Evolutionary conservation across 768 basidiomycete species (phyloP), one percentile per base, ranked within the genome.

Genomic region (Phaeotremella skinneri): DNA sequence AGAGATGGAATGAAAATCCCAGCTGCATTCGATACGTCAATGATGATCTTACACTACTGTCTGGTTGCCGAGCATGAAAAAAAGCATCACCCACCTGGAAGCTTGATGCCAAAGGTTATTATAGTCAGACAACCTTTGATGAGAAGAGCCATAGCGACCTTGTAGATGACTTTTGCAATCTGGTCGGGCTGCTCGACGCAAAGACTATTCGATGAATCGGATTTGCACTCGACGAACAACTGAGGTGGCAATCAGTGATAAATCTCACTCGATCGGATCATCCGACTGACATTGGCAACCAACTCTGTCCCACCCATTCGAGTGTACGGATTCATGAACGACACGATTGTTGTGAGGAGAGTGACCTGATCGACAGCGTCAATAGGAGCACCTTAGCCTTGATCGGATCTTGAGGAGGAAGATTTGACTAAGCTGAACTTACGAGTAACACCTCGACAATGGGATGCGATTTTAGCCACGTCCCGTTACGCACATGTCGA

Each of bases 1-100:
- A 99, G 84, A 0, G 91, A 90, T 0, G 96, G 96, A 39, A 99
- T 90, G 78, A 99, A 99, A 65, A 98, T 96, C 2, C 96, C 94
- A 14, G 92, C 91, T 49, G 89, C 89, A 17, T 91, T 20, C 29
- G 0, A 27, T 14, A 69, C 43, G 29, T 7, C 17, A 55, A 29
- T 39, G 25, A 27, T 17, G 13, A 30, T 9, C 2, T 27, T 45
- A 31, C 30, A 30, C 25, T 49, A 9, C n/a, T 20, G 1, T 17
- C 4, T 6, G 5, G 39, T 32, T 20, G 25, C 47, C 16, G 21
- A 53, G 51, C 49, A 17, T n/a, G n/a, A 31, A 3, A 37, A 4
- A 17, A 23, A 21, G 45, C 7, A 9, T 23, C 2, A 63, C 63
- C 55, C 27, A 74, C 72, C 74, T n/a, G 77, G 76, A 11, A 78